Base-by-base conservation (phyloP, 2,329 filamentous ascomycete genomes). In the Fusarium euwallaceae region DNA sequence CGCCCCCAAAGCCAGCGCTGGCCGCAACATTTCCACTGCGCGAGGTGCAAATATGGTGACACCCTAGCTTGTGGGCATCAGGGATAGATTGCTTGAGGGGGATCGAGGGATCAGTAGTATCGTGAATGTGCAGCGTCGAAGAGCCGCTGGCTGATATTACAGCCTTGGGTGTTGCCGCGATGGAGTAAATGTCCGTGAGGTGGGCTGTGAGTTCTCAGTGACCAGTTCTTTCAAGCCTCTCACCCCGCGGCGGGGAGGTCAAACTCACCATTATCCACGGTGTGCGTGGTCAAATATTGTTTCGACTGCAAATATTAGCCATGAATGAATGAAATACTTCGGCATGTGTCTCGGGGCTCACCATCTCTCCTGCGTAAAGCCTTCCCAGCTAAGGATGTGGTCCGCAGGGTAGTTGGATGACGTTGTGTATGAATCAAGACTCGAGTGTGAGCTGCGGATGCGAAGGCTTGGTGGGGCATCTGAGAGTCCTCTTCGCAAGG, bases 251-350 rank as follows among this genome's bases (percentile, higher is more conserved):
- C 82, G 73, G 81, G 77, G 71, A 82, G 81, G 80, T 81, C 45
- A 62, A 64, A 81, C 87, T 82, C 82, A 94, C 94, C 95, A 87
- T 95, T 90, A 82, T 97, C 94, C 82, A 98, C 91, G 51, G 95
- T 96, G 83, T 98, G 94, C 76, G 93, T 93, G 80, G 96, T 97
- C 73, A 99, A 90, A 83, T 98, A 99, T 92, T 98, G 97, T 87
- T 98, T 98, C 66, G 97, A 99, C 97, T 98, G 70, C 68, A 20
- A 27, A 58, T 58, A 55, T 72, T 61, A 73, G 67, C 55, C 51
- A 22, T 16, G 45, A n/a, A 53, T 32, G 6, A 14, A 16, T 2
- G 10, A 12, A n/a, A 14, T 45, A 17, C 1, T 16, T n/a, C 7
- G n/a, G 43, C 17, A 36, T 51, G 34, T 45, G 16, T 11, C 8